Percentiles rank a stretch among this genome's conserved stretches.
Evolutionary conservation across 768 basidiomycete genomes (phyloP).

Genomic region (Termitomyces sp.): DNA sequence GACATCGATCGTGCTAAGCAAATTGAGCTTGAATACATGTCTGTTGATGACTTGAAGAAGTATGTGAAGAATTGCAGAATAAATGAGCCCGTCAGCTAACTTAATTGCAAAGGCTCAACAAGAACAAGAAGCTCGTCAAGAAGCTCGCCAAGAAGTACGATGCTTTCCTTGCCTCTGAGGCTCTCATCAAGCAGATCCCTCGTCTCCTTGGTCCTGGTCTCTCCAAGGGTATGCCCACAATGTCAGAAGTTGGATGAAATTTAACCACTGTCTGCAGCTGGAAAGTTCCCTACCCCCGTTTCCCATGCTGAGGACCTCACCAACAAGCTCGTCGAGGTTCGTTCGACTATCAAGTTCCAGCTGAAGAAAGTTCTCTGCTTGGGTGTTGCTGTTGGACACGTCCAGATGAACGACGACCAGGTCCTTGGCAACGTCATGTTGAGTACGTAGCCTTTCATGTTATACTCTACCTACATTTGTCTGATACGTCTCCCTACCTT

Average conservation of each 20-base stretch:
- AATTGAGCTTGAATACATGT: conserved; percentile 98
- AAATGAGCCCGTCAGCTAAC: background rate
- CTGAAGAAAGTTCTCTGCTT: conserved; percentile 98
- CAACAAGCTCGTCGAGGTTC: conserved; percentile 92
- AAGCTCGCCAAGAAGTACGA: conserved; percentile 99
- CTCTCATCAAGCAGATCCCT: conserved; percentile 99
- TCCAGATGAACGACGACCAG: conserved; percentile 97
- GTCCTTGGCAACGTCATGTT: conserved; percentile 97
- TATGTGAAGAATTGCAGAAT: conserved; percentile 27
- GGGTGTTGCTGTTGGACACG: conserved; percentile 97
- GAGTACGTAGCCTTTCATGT: conserved; percentile 42
- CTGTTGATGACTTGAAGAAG: conserved; percentile 99
- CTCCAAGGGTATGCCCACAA: conserved; percentile 72
- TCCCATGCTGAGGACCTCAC: conserved; percentile 85
- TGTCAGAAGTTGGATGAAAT: background rate
- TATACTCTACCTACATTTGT: background rate
- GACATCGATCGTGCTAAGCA: conserved; percentile 99
- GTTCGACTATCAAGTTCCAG: conserved; percentile 99
- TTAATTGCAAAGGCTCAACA: conserved; percentile 70
- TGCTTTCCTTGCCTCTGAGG: conserved; percentile 95
- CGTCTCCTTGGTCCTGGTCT: conserved; percentile 99
- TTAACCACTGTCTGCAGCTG: conserved; percentile 49
- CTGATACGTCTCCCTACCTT: conserved; percentile 1
- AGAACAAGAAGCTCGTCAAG: conserved; percentile 99
- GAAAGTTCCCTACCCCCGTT: conserved; percentile 98